A percentile compares a stretch with the other conserved stretches of the same genome.
These are phyloP conservation scores for Calamus simplicifolius DNA, from an alignment of 176 grass and related monocot genomes.

Conservation along the genomic window DNA sequence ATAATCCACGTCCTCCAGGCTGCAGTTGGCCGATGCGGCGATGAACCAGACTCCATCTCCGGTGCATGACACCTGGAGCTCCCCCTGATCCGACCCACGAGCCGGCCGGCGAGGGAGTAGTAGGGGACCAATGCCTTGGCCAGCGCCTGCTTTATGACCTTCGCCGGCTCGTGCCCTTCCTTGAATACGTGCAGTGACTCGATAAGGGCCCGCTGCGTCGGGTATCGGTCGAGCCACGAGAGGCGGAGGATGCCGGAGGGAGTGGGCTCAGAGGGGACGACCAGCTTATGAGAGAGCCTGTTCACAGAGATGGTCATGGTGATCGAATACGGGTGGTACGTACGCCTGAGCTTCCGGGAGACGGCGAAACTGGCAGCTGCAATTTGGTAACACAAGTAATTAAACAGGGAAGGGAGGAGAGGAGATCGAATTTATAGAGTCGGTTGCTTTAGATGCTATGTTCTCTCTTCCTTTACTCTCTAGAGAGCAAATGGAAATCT, in stretches of 20 bases:
- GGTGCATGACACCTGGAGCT: slow-evolving; percentile 52
- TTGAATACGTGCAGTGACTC: slow-evolving; percentile 91
- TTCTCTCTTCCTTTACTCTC: too few relatives aligned
- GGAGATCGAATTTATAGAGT: too few relatives aligned
- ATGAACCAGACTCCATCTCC: slow-evolving; percentile 69
- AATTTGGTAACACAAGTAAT: too few relatives aligned
- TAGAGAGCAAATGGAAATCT: too few relatives aligned
- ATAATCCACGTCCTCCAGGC: slow-evolving; percentile 71
- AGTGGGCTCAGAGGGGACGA: slow-evolving; percentile 42
- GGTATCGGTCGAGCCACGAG: slow-evolving; percentile 90
- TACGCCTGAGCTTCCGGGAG: too few relatives aligned
- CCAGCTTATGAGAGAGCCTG: slow-evolving; percentile 26
- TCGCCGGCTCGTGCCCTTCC: slow-evolving; percentile 14
- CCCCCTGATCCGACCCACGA: slow-evolving; percentile 37
- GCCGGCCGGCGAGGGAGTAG: slow-evolving; percentile 59
- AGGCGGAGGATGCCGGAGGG: slow-evolving; percentile 31
- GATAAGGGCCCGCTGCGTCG: slow-evolving; percentile 84
- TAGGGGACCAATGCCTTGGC: slow-evolving; percentile 53
- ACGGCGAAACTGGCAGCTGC: too few relatives aligned
- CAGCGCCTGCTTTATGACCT: slow-evolving; percentile 38
- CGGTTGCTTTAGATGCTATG: too few relatives aligned
- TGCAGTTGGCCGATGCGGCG: slow-evolving; percentile 28
- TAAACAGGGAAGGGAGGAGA: too few relatives aligned
- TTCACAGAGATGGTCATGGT: slow-evolving; percentile 6
- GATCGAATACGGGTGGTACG: not conserved